Evolutionary conservation across 2,329 filamentous ascomycete species (phyloP), one percentile per base, ranked within the genome.

Genomic region (Claviceps arundinis): DNA sequence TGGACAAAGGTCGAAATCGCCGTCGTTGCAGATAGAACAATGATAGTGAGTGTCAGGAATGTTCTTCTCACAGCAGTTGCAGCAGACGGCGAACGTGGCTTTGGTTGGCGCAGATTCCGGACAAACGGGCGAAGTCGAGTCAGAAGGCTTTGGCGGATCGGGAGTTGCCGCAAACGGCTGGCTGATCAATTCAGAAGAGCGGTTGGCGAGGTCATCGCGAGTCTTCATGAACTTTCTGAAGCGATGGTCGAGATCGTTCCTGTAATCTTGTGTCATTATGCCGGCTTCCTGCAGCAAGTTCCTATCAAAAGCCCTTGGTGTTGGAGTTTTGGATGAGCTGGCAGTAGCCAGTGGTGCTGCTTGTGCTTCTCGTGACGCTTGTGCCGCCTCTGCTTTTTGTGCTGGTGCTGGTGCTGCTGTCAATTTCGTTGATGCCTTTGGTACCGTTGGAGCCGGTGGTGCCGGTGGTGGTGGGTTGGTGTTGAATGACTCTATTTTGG

Each of bases 1-100:
- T 57, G 82, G 77, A 74, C 94, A 98, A 34, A 98, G 79, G 64
- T 98, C 93, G 62, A 90, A 98, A 67, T 98, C 93, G 42, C 91
- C 93, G 53, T 85, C 81, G 57, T 97, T 89, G 65, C 93, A 98
- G 53, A 86, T 87, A 58, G 87, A 87, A 74, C 94, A 98, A 71
- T 98, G 93, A 68, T 87, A 98, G 69, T 98, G 91, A 50, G 82
- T 79, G 60, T 89, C 82, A 30, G 84, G 79, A 61, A 96, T 89
- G 43, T 82, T 80, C 55, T 73, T 75, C 59, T 89, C 85, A 69
- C 93, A 98, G 65, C 81, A 78, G 72, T 98, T 97, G 79, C 93
- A 98, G 74, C 87, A 95, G 45, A 98, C 89, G 13, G 87, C 86
- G 69, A 90, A 95, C 38, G 53, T 52, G 19, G 52, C 26, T 9